Conservation (phyloP, 148 eudicot species). For the Vaccinium corymbosum region DNA sequence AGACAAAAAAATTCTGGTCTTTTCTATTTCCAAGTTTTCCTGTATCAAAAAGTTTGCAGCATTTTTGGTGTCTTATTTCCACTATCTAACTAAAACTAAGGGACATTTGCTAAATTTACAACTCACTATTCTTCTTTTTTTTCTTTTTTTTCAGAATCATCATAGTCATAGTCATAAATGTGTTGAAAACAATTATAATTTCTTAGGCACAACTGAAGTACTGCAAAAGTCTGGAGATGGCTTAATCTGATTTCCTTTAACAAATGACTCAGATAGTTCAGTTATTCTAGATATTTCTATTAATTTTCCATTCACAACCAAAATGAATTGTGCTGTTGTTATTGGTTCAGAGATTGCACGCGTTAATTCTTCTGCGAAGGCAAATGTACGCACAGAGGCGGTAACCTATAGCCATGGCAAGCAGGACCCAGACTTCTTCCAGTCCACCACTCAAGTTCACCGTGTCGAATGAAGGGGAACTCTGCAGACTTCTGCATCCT, state of each 20-base stretch:
- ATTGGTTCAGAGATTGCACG: slow-evolving; percentile 44
- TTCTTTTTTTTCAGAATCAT: no score
- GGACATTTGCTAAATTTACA: not conserved
- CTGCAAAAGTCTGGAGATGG: not conserved
- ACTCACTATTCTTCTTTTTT: no score
- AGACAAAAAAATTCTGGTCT: not conserved
- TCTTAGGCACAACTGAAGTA: not conserved
- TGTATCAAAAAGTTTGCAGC: not conserved
- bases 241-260: not conserved
- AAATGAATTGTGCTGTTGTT: not conserved
- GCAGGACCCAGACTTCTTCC: slow-evolving; percentile 84
- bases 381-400: slow-evolving; percentile 66
- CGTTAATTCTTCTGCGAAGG: slow-evolving; percentile 60
- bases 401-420: slow-evolving; percentile 82
- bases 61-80: not conserved
- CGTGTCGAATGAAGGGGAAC: slow-evolving; percentile 91
- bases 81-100: no score
- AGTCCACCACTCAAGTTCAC: slow-evolving; percentile 70
- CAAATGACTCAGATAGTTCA: not conserved
- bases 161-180: no score
- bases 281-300: not conserved
- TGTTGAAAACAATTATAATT: not conserved
- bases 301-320: no score
- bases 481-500: slow-evolving; percentile 76
- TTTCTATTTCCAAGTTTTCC: not conserved